Conservation (phyloP, 1,139 yeast species). For the Hyphopichia pseudoburtonii region DNA sequence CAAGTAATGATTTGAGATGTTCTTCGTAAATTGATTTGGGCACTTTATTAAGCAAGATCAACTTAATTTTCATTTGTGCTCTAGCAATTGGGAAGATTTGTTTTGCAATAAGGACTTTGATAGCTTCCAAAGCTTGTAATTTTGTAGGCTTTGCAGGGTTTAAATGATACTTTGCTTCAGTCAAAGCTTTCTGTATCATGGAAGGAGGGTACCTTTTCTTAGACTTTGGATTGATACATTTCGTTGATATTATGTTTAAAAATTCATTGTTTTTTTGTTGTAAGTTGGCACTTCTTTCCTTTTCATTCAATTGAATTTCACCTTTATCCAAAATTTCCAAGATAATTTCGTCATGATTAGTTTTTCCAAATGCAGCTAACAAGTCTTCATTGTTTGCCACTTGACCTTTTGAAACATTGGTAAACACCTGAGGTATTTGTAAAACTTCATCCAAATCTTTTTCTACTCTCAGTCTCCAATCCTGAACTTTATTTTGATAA, state of each 20-base stretch:
- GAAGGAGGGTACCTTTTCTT: conserved; percentile 92
- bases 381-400: conserved; percentile 90
- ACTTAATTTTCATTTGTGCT: conserved; percentile 86
- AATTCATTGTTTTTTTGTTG: conserved; percentile 82
- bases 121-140: conserved; percentile 89
- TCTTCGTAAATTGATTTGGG: conserved; percentile 46
- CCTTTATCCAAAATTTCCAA: conserved; percentile 83
- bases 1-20: conserved; percentile 52
- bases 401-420: conserved; percentile 91
- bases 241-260: conserved; percentile 78
- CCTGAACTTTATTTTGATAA: conserved; percentile 95
- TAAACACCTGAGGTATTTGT: conserved; percentile 92
- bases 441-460: conserved; percentile 93
- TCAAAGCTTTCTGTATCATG: conserved; percentile 85
- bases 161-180: conserved; percentile 78
- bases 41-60: conserved; percentile 52
- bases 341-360: conserved; percentile 72
- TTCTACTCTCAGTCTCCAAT: conserved; percentile 85
- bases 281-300: conserved; percentile 79
- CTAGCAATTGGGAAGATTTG: conserved; percentile 92
- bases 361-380: conserved; percentile 68
- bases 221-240: conserved; percentile 86
- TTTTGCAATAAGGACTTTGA: conserved; percentile 68
- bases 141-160: conserved; percentile 81
- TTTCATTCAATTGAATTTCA: conserved; percentile 91